phyloP scores from a whole-genome alignment of 768 basidiomycete genomes.

The Boletus tomentosulus region DNA sequence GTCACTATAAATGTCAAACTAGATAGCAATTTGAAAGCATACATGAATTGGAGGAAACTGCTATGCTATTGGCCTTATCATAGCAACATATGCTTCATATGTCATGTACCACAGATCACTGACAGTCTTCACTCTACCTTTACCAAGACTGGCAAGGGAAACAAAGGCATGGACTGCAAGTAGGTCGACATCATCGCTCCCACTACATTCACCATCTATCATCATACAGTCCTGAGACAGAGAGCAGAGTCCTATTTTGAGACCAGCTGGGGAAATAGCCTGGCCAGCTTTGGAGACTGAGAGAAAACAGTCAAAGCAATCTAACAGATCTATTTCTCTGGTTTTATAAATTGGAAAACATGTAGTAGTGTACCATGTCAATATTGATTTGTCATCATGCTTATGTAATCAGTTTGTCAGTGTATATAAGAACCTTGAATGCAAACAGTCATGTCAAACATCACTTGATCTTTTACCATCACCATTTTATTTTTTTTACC shows the following conservation, averaged over 20 bases:
- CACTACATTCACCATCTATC: neutral
- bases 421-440: too few relatives aligned
- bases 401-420: too few relatives aligned
- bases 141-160: neutral
- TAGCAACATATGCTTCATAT: constrained; percentile 9
- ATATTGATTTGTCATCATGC: too few relatives aligned
- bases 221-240: neutral
- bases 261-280: neutral
- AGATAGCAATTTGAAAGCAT: neutral
- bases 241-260: neutral
- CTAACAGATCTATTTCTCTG: constrained; percentile 7
- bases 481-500: too few relatives aligned
- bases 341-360: neutral
- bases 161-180: neutral
- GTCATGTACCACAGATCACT: constrained; percentile 4
- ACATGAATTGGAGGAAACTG: constrained; percentile 1
- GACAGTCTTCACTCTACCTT: neutral
- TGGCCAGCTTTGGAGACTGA: neutral
- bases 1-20: too few relatives aligned
- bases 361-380: too few relatives aligned
- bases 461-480: too few relatives aligned
- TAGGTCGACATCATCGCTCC: constrained; percentile 1
- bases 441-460: too few relatives aligned
- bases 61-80: neutral
- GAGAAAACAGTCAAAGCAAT: neutral